These are phyloP conservation scores for Yarrowia alimentaria DNA, from an alignment of 805 yeast genomes.

Conservation along the genomic window DNA sequence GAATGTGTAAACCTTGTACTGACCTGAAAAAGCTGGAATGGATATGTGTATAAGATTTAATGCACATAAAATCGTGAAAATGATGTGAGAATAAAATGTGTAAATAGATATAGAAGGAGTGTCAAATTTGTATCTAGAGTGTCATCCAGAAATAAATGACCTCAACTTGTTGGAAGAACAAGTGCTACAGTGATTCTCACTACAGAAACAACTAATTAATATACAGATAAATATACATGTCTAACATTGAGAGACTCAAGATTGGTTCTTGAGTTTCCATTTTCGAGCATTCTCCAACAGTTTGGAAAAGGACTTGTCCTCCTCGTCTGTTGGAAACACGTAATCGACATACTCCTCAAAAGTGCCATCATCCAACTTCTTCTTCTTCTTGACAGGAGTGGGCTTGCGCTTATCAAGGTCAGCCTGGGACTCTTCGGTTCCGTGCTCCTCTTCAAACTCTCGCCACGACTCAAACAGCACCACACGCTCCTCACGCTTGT, in stretches of 20 bases:
- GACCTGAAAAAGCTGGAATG: no score
- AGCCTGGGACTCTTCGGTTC: slow-evolving; percentile 44
- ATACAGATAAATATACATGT: slow-evolving; percentile 18
- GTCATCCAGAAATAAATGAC: no score
- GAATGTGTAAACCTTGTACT: no score
- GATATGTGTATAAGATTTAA: no score
- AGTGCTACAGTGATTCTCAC: no score
- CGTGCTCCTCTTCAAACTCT: slow-evolving; percentile 64
- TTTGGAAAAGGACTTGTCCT: slow-evolving; percentile 35
- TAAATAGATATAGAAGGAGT: no score
- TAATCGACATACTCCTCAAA: slow-evolving; percentile 60
- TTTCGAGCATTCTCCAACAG: slow-evolving; percentile 50
- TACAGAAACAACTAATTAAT: no score
- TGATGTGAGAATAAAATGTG: no score
- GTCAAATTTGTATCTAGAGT: no score
- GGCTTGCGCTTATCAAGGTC: slow-evolving; percentile 43
- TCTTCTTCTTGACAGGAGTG: slow-evolving; percentile 56
- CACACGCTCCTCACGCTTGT: slow-evolving; percentile 47
- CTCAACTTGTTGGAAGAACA: no score
- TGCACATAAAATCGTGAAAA: no score
- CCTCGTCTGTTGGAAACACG: slow-evolving; percentile 63
- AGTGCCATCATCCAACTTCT: slow-evolving; percentile 45
- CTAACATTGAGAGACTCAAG: no score
- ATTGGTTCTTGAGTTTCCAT: slow-evolving; percentile 44
- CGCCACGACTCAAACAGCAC: slow-evolving; percentile 59